These are phyloP conservation scores for Neurospora discreta DNA, from an alignment of 495 filamentous ascomycete species.

Conservation along the genomic window DNA sequence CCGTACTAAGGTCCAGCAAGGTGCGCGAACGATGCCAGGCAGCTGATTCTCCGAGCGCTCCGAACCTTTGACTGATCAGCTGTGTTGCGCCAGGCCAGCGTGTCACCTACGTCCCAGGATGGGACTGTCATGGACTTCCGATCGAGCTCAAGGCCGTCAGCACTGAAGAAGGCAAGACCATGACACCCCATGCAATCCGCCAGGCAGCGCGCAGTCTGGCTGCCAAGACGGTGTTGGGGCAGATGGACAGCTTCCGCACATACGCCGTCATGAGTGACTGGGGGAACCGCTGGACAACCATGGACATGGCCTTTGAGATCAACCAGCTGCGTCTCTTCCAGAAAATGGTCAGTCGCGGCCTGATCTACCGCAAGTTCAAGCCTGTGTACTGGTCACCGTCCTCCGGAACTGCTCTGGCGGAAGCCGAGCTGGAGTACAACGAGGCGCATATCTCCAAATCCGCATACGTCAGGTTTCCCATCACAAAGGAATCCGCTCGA, in stretches of 20 bases:
- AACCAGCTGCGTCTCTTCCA: slow-evolving; percentile 76
- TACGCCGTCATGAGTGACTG: slow-evolving; percentile 94
- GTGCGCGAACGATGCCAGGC: slow-evolving; percentile 24
- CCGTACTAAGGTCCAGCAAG: slow-evolving; percentile 65
- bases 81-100: slow-evolving; percentile 33
- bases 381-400: slow-evolving; percentile 96
- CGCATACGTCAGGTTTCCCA: slow-evolving; percentile 71
- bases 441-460: slow-evolving; percentile 71
- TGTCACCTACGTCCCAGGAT: slow-evolving; percentile 84
- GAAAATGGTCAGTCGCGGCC: slow-evolving; percentile 68
- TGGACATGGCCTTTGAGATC: slow-evolving; percentile 81
- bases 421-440: slow-evolving; percentile 93
- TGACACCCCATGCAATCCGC: slow-evolving; percentile 42
- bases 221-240: slow-evolving; percentile 56
- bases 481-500: slow-evolving; percentile 39
- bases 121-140: slow-evolving; percentile 96
- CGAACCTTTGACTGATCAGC: background rate
- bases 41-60: background rate
- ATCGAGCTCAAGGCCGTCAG: slow-evolving; percentile 97
- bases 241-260: slow-evolving; percentile 70
- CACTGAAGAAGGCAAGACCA: slow-evolving; percentile 21
- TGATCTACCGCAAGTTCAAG: slow-evolving; percentile 82
- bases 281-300: slow-evolving; percentile 83
- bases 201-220: slow-evolving; percentile 67
- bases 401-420: slow-evolving; percentile 80